Percentiles rank a stretch among this genome's conserved stretches.
phyloP scores from a whole-genome alignment of 352 stramenopile species.

The Phytophthora colocasiae region DNA sequence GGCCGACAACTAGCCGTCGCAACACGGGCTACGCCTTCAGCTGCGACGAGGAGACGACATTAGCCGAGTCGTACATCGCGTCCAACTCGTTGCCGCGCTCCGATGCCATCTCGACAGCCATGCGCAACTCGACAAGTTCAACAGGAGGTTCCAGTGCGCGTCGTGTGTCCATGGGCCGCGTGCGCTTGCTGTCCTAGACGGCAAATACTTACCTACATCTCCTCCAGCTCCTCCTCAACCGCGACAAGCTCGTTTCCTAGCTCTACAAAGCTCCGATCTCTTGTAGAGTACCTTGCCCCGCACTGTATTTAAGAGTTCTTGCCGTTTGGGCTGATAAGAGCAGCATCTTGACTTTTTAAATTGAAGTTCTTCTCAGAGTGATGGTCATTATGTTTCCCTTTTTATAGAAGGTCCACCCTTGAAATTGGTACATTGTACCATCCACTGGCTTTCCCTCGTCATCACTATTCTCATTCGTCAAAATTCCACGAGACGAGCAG shows the following conservation, averaged over 20 bases:
- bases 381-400: constrained; percentile 9
- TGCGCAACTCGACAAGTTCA: constrained; percentile 58
- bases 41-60: constrained; percentile 84
- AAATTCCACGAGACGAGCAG: constrained; percentile 8
- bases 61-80: constrained; percentile 86
- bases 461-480: background rate
- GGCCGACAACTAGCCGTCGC: constrained; percentile 42
- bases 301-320: constrained; percentile 40
- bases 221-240: constrained; percentile 11
- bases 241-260: constrained; percentile 28
- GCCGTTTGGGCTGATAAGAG: constrained; percentile 20
- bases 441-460: constrained; percentile 1
- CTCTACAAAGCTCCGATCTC: constrained; percentile 8
- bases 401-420: constrained; percentile 10
- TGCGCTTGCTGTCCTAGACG: constrained; percentile 35
- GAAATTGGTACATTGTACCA: constrained; percentile 12
- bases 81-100: constrained; percentile 79
- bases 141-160: constrained; percentile 30
- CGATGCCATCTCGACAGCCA: constrained; percentile 65
- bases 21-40: constrained; percentile 87
- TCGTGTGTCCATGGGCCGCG: constrained; percentile 36
- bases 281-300: constrained; percentile 19
- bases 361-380: constrained; percentile 2
- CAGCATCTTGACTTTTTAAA: constrained; percentile 24
- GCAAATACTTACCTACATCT: constrained; percentile 7